Conservation (phyloP, 83 land plant species). For the Diphasiastrum complanatum region DNA sequence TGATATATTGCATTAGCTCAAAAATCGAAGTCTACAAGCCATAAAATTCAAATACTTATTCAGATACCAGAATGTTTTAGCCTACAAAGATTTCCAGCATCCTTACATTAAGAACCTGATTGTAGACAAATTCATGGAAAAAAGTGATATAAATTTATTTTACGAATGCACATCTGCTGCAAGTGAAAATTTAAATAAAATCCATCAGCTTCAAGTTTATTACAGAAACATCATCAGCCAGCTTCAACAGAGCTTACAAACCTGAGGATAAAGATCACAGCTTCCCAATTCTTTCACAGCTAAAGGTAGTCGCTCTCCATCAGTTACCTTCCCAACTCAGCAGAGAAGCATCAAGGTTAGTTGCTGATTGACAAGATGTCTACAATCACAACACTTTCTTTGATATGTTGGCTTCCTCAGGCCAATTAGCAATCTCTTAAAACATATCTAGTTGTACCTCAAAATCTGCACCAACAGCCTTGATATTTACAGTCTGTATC, state of each 20-base stretch:
- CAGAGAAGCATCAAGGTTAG: not conserved
- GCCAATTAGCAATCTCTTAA: not conserved
- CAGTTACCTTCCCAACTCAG: conserved; percentile 22
- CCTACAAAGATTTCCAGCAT: too few species aligned
- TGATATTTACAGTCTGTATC: conserved; percentile 42
- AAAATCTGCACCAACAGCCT: conserved; percentile 34
- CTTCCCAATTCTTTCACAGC: conserved; percentile 53
- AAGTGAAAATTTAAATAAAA: too few species aligned
- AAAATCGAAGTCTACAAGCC: too few species aligned
- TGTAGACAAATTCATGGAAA: too few species aligned
- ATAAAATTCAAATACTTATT: too few species aligned
- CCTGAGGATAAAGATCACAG: conserved; percentile 99
- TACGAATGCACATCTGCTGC: too few species aligned
- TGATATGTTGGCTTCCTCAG: not conserved
- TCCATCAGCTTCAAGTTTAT: too few species aligned
- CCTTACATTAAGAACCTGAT: too few species aligned
- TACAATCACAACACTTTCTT: not conserved
- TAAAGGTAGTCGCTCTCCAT: conserved; percentile 42
- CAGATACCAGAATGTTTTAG: too few species aligned
- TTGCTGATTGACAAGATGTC: not conserved
- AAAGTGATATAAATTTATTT: too few species aligned
- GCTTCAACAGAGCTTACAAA: conserved; percentile 11
- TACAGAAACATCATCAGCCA: not conserved
- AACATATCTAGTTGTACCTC: conserved; percentile 14
- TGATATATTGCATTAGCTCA: too few species aligned